Evolutionary conservation across 2,329 filamentous ascomycete genomes (phyloP).

Genomic region (Lasiodiplodia hormozganensis): DNA sequence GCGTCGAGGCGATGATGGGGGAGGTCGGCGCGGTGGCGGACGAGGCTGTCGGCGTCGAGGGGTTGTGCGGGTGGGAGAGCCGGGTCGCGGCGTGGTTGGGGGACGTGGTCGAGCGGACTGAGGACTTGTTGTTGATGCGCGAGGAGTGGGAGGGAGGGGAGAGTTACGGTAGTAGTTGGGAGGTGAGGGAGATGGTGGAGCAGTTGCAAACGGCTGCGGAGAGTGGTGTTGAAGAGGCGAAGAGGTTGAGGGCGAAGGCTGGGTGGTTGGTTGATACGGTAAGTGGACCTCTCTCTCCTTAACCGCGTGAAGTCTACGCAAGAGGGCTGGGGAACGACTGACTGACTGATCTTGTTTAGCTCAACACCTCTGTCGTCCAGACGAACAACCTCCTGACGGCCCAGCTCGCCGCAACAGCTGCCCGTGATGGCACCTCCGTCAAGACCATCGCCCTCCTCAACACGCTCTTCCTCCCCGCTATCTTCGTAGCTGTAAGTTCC

Average conservation of each 20-base stretch:
- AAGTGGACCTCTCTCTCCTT: not conserved
- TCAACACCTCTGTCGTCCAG: constrained; percentile 7
- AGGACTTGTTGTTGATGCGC: not conserved
- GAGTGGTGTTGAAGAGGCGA: not conserved
- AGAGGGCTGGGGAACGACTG: not conserved
- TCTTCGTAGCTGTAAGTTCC: constrained; percentile 45
- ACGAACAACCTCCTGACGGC: constrained; percentile 23
- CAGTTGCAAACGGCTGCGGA: constrained; percentile 1
- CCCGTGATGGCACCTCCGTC: constrained; percentile 47
- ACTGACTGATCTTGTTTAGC: not conserved
- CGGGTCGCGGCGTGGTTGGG: constrained; percentile 8
- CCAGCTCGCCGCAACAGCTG: constrained; percentile 33
- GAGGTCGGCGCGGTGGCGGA: constrained; percentile 5
- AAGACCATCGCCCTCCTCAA: constrained; percentile 50
- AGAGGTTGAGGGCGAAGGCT: not conserved
- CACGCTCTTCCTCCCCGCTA: constrained; percentile 51
- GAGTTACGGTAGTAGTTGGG: not conserved
- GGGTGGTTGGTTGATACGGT: constrained; percentile 8
- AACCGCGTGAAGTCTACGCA: not conserved
- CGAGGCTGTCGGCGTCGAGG: not conserved
- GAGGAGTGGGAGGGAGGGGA: not conserved
- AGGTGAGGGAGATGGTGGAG: constrained; percentile 12
- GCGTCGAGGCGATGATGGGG: not conserved
- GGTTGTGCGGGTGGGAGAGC: constrained; percentile 4
- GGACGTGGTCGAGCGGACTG: not conserved